phyloP scores from a whole-genome alignment of 2,329 filamentous ascomycete genomes.

The Metarhizium guizhouense region DNA sequence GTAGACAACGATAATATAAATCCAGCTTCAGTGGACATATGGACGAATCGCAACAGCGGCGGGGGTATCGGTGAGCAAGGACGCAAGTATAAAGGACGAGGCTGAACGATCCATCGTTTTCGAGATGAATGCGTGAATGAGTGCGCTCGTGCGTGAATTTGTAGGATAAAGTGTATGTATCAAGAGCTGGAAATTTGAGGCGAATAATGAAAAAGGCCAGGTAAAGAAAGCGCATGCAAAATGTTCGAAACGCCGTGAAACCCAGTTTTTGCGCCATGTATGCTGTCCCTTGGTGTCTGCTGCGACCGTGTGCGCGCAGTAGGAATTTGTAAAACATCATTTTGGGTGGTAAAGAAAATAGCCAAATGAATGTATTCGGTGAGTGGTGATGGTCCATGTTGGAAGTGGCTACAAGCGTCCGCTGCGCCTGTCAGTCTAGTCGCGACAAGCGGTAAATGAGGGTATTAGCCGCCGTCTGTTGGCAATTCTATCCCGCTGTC shows the following conservation, averaged over 20 bases:
- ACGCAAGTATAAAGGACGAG: background rate
- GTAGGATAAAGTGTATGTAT: background rate
- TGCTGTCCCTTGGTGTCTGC: background rate
- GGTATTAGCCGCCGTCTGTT: constrained; percentile 25
- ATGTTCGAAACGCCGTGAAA: background rate
- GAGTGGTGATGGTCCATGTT: constrained; percentile 1
- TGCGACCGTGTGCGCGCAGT: constrained; percentile 3
- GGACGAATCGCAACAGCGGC: background rate
- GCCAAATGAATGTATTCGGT: background rate
- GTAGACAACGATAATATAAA: background rate
- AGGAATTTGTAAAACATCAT: background rate
- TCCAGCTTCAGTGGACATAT: background rate
- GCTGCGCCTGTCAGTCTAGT: background rate
- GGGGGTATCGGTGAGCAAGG: background rate
- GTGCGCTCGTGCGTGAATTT: background rate
- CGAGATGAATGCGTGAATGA: background rate
- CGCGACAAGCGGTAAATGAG: background rate
- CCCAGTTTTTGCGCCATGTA: background rate
- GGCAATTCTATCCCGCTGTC: constrained; percentile 45
- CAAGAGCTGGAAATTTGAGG: background rate
- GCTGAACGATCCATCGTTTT: background rate
- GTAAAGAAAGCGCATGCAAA: background rate
- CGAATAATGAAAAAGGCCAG: background rate
- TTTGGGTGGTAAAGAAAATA: background rate
- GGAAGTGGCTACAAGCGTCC: background rate